Conservation (phyloP, 192 early-diverging fungal species). For the Entomortierella parvispora region DNA sequence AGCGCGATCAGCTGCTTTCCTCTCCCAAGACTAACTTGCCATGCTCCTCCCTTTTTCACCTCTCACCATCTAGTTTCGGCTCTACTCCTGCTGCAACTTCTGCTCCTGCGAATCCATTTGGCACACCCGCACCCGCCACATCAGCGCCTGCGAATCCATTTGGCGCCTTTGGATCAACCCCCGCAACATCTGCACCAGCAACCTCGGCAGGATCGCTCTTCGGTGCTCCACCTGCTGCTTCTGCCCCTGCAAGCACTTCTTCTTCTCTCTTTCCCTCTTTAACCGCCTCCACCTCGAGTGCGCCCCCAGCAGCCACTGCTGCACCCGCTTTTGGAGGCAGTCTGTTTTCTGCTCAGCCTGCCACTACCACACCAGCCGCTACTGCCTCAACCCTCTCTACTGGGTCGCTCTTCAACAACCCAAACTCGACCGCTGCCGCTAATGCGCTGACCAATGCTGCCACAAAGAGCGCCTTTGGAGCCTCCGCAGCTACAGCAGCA, state of each 20-base stretch:
- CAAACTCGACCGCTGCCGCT: slow-evolving; percentile 23
- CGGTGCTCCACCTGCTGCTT: neutral
- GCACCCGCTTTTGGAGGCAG: slow-evolving; percentile 6
- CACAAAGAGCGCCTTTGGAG: slow-evolving; percentile 7
- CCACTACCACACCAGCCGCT: neutral
- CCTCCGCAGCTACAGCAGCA: slow-evolving; percentile 9
- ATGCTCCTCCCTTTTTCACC: neutral
- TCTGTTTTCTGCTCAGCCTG: slow-evolving; percentile 9
- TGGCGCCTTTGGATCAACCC: neutral
- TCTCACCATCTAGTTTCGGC: neutral
- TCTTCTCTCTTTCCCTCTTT: slow-evolving; percentile 14
- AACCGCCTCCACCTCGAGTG: neutral
- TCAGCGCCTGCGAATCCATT: neutral
- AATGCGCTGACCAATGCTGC: slow-evolving; percentile 24
- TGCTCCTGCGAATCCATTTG: neutral
- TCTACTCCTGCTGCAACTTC: slow-evolving; percentile 8
- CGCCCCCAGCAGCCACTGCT: slow-evolving; percentile 6
- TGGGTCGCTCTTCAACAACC: slow-evolving; percentile 21
- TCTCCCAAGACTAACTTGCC: neutral
- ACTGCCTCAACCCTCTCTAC: slow-evolving; percentile 14
- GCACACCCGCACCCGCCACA: neutral
- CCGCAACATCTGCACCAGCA: slow-evolving; percentile 7
- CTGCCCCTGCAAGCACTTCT: neutral
- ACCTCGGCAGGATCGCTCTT: slow-evolving; percentile 3
- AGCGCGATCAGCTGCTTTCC: neutral